These are phyloP conservation scores for Phaffomyces thermotolerans DNA, from an alignment of 805 yeast species.

Conservation along the genomic window DNA sequence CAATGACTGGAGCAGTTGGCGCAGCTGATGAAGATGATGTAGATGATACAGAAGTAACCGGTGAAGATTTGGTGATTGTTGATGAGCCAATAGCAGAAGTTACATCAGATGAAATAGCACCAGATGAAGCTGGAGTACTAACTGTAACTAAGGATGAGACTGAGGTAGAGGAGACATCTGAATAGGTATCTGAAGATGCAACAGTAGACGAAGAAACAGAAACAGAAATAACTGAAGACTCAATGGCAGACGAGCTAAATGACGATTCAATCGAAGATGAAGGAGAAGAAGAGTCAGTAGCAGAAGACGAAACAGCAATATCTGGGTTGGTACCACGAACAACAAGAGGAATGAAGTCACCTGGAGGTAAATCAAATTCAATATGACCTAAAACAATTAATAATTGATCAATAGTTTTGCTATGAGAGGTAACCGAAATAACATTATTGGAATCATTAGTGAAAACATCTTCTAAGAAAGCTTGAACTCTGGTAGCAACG, in stretches of 20 bases:
- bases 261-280: too few relatives aligned
- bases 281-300: too few relatives aligned
- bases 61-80: neutral
- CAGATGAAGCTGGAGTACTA: too few relatives aligned
- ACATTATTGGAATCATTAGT: slow-evolving; percentile 1
- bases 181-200: too few relatives aligned
- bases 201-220: too few relatives aligned
- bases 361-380: neutral
- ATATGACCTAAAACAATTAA: neutral
- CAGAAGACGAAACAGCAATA: neutral
- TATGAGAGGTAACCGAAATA: slow-evolving; percentile 2
- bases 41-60: neutral
- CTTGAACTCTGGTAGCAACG: neutral
- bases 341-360: slow-evolving; percentile 2
- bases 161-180: too few relatives aligned
- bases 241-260: too few relatives aligned
- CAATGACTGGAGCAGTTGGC: neutral
- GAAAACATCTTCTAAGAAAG: slow-evolving; percentile 1
- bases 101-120: too few relatives aligned
- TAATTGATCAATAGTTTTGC: neutral
- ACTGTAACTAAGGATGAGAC: too few relatives aligned
- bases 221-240: too few relatives aligned
- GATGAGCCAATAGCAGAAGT: neutral
- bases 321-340: neutral
- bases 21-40: neutral